Conservation (phyloP, 306 rosid genomes). For the Dicorynia guianensis region DNA sequence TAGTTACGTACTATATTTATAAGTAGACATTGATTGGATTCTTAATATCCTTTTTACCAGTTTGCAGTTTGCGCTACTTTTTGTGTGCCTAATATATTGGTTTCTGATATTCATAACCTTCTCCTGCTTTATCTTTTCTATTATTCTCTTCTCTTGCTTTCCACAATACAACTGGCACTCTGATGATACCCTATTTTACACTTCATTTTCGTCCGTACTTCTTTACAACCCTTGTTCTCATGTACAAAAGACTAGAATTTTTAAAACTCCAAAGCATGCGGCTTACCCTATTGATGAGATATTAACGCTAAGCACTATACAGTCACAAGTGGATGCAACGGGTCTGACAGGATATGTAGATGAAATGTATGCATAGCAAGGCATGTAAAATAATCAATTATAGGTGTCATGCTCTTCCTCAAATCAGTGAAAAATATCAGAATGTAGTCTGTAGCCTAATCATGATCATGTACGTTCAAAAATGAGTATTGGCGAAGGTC, state of each 20-base stretch:
- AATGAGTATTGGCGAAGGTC: conserved; percentile 16
- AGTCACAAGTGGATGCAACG: too few relatives aligned
- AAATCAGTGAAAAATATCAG: neutral
- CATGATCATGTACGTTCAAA: conserved; percentile 4
- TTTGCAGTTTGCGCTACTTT: neutral
- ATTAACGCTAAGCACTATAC: too few relatives aligned
- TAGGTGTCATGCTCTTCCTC: neutral
- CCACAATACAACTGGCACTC: neutral
- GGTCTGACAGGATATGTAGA: too few relatives aligned
- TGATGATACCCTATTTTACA: neutral
- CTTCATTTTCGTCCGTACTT: too few relatives aligned
- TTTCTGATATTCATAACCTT: conserved; percentile 1
- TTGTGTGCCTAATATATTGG: neutral
- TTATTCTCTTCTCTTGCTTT: neutral
- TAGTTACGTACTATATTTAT: neutral
- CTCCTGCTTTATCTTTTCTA: neutral
- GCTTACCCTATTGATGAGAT: too few relatives aligned
- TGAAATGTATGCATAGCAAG: too few relatives aligned
- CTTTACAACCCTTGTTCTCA: too few relatives aligned
- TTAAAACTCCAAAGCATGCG: too few relatives aligned
- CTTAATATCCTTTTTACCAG: neutral
- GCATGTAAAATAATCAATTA: neutral
- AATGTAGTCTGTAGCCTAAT: conserved; percentile 8
- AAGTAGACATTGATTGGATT: too few relatives aligned
- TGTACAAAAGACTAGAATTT: too few relatives aligned